phyloP scores from a whole-genome alignment of 345 rosid genomes.

The Streptanthus diversifolius region DNA sequence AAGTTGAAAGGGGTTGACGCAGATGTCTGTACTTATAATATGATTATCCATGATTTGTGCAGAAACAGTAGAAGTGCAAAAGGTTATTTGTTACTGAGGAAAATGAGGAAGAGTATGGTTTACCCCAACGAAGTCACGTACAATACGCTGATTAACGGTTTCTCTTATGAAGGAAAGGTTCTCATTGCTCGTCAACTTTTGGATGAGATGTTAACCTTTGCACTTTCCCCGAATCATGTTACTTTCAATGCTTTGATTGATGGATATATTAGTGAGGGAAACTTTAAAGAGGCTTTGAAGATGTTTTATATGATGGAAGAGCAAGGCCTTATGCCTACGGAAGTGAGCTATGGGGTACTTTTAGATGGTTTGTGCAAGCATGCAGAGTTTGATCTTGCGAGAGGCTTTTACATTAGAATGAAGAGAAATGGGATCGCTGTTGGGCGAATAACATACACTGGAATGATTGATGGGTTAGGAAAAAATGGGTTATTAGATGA shows the following conservation, averaged over 20 bases:
- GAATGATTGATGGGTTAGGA: slow-evolving; percentile 73
- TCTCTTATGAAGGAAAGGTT: slow-evolving; percentile 68
- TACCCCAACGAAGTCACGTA: slow-evolving; percentile 69
- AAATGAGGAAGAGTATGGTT: slow-evolving; percentile 68
- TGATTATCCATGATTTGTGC: slow-evolving; percentile 70
- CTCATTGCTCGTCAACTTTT: slow-evolving; percentile 51
- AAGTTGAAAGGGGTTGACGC: slow-evolving; percentile 60
- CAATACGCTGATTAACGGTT: slow-evolving; percentile 70
- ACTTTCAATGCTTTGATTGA: slow-evolving; percentile 70
- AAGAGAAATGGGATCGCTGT: slow-evolving; percentile 48
- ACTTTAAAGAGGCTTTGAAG: slow-evolving; percentile 59
- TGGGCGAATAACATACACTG: slow-evolving; percentile 59
- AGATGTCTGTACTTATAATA: slow-evolving; percentile 78
- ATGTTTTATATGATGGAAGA: slow-evolving; percentile 59
- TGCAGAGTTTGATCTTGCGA: slow-evolving; percentile 55
- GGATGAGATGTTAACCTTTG: slow-evolving; percentile 60
- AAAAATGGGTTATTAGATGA: slow-evolving; percentile 56
- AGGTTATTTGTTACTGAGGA: slow-evolving; percentile 71
- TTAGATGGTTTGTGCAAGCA: slow-evolving; percentile 69
- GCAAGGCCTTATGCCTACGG: slow-evolving; percentile 49
- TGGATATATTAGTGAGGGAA: slow-evolving; percentile 50
- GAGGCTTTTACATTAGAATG: slow-evolving; percentile 61
- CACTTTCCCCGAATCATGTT: slow-evolving; percentile 51
- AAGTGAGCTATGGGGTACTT: slow-evolving; percentile 64
- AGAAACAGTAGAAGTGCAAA: slow-evolving; percentile 69